These are phyloP conservation scores for Bipolaris oryzae DNA, from an alignment of 2,329 filamentous ascomycete genomes.

Conservation along the genomic window DNA sequence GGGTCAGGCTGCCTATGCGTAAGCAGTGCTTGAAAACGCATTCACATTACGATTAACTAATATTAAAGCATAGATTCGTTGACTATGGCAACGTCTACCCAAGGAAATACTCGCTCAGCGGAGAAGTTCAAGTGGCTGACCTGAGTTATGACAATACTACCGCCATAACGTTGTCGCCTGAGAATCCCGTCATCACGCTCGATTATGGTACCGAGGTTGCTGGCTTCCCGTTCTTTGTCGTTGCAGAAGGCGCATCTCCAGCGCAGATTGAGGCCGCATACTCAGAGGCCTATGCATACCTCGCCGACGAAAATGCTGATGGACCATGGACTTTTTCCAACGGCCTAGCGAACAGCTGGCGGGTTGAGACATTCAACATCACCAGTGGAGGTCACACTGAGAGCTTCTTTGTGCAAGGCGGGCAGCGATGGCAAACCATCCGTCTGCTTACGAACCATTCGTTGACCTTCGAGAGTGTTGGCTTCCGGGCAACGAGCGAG, in stretches of 20 bases:
- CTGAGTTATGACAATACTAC: background rate
- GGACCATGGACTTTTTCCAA: conserved; percentile 28
- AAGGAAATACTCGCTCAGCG: background rate
- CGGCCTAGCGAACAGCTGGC: conserved; percentile 14
- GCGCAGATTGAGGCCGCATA: conserved; percentile 7
- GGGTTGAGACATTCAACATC: conserved; percentile 41
- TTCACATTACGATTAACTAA: background rate
- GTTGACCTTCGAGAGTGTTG: conserved; percentile 41
- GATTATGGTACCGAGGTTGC: conserved; percentile 27
- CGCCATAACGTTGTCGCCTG: conserved; percentile 8
- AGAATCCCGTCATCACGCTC: conserved; percentile 9
- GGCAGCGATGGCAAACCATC: conserved; percentile 51
- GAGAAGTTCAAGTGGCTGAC: background rate
- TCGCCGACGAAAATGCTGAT: conserved; percentile 10
- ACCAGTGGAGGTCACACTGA: conserved; percentile 33
- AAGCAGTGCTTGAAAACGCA: background rate
- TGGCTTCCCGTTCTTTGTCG: conserved; percentile 21
- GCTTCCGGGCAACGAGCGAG: conserved; percentile 37
- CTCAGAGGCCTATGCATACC: background rate
- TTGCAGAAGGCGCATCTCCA: background rate
- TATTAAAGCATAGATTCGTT: background rate
- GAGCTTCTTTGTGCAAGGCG: conserved; percentile 50
- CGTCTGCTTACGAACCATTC: conserved; percentile 44
- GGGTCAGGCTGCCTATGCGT: background rate
- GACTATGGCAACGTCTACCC: conserved; percentile 6